phyloP scores from a whole-genome alignment of 345 rosid genomes.

The Eucalyptus shirleyi region DNA sequence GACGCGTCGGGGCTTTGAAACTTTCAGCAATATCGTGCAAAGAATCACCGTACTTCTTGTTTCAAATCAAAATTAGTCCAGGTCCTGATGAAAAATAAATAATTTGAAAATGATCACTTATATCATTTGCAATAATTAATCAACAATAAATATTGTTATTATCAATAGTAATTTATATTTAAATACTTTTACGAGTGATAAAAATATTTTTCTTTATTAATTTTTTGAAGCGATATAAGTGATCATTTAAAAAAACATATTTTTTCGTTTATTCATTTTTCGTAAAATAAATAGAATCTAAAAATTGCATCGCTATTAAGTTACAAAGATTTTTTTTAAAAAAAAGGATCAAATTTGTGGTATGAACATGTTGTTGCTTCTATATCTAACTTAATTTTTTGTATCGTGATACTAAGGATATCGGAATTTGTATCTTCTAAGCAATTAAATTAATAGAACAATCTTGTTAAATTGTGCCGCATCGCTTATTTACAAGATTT shows the following conservation, averaged over 20 bases:
- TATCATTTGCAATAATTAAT: neutral
- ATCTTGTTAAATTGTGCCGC: neutral
- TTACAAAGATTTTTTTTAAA: neutral
- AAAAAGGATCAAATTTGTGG: neutral
- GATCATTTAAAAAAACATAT: rapidly evolving
- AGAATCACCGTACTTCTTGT: neutral
- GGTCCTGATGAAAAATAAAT: neutral
- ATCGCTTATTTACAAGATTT: neutral
- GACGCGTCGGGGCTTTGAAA: neutral
- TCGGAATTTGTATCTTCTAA: neutral
- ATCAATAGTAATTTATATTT: neutral
- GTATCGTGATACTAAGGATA: neutral
- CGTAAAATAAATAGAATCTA: rapidly evolving
- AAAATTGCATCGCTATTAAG: neutral
- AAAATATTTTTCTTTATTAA: neutral
- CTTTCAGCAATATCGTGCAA: neutral
- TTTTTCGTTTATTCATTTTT: neutral
- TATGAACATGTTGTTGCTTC: neutral
- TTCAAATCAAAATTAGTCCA: neutral
- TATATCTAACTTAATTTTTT: neutral
- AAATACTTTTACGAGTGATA: neutral
- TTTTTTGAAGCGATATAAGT: neutral
- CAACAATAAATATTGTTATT: neutral
- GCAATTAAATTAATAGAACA: neutral
- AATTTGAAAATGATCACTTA: neutral